Conservation (phyloP, 2,329 filamentous ascomycete species). For the Fusarium guadeloupense region DNA sequence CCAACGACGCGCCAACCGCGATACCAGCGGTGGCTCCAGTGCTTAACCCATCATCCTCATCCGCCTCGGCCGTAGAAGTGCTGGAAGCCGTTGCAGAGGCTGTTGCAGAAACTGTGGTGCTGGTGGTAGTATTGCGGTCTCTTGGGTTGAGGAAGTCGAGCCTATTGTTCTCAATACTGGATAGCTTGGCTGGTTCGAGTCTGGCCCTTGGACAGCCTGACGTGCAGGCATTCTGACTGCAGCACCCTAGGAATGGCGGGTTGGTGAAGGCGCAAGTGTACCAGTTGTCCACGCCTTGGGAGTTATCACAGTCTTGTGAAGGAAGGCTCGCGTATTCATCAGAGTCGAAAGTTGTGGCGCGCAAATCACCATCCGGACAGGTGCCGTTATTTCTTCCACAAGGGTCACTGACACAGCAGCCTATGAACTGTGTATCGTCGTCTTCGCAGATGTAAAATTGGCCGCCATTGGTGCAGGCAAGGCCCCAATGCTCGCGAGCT, state of each 20-base stretch:
- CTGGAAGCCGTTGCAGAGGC: conserved; percentile 13
- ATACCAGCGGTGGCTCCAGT: conserved; percentile 37
- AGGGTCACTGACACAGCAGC: conserved; percentile 53
- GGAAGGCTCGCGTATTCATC: conserved; percentile 45
- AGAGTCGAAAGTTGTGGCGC: conserved; percentile 45
- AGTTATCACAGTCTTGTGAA: conserved; percentile 46
- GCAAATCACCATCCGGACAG: conserved; percentile 47
- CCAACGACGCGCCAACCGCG: conserved; percentile 27
- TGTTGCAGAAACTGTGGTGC: conserved; percentile 7
- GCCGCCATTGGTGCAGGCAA: conserved; percentile 48
- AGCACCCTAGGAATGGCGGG: conserved; percentile 54
- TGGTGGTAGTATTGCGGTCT: neutral
- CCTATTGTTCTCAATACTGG: conserved; percentile 17
- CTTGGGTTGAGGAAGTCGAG: conserved; percentile 28
- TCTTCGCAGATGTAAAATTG: conserved; percentile 52
- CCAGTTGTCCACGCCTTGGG: conserved; percentile 40
- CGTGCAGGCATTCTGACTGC: conserved; percentile 40
- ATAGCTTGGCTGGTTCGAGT: conserved; percentile 27
- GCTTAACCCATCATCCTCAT: conserved; percentile 16
- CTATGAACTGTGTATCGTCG: conserved; percentile 48
- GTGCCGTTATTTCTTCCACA: conserved; percentile 44
- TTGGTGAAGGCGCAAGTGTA: conserved; percentile 47
- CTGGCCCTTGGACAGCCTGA: conserved; percentile 20
- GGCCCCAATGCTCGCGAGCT: conserved; percentile 34
- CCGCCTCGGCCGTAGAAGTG: neutral